phyloP scores from a whole-genome alignment of 805 yeast genomes.

The Pichia membranifaciens region DNA sequence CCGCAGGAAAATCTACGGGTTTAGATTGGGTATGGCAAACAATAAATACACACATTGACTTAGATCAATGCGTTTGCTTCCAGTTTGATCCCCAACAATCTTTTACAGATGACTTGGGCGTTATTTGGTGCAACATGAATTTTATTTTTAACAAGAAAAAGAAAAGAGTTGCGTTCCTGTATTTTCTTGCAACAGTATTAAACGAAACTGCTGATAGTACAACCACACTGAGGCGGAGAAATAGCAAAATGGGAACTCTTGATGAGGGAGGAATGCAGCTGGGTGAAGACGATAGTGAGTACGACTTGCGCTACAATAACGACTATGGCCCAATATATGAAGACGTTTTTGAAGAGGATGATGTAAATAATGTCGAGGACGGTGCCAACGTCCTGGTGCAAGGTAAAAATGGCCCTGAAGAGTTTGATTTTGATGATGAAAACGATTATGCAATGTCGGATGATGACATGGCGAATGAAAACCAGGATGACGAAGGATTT shows the following conservation, averaged over 20 bases:
- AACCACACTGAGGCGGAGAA: conserved; percentile 24
- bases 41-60: conserved; percentile 74
- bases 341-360: conserved; percentile 36
- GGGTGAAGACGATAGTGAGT: conserved; percentile 32
- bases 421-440: conserved; percentile 40
- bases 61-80: conserved; percentile 56
- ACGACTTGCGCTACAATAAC: conserved; percentile 30
- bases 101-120: conserved; percentile 56
- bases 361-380: conserved; percentile 30
- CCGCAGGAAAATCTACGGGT: conserved; percentile 54
- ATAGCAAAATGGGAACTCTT: conserved; percentile 27
- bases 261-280: conserved; percentile 26
- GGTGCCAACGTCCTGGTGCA: conserved; percentile 32
- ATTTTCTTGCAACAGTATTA: conserved; percentile 49
- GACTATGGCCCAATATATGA: conserved; percentile 25
- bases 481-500: conserved; percentile 22
- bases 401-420: conserved; percentile 19
- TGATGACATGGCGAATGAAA: conserved; percentile 24
- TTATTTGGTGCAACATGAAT: conserved; percentile 77
- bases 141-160: conserved; percentile 86
- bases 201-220: conserved; percentile 9
- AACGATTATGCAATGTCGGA: conserved; percentile 35
- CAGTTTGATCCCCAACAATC: conserved; percentile 61
- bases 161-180: conserved; percentile 85
- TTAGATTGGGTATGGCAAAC: conserved; percentile 78